Evolutionary conservation across 352 stramenopile genomes (phyloP), one percentile per base, ranked within the genome.

Genomic region (Pythium monospermum): DNA sequence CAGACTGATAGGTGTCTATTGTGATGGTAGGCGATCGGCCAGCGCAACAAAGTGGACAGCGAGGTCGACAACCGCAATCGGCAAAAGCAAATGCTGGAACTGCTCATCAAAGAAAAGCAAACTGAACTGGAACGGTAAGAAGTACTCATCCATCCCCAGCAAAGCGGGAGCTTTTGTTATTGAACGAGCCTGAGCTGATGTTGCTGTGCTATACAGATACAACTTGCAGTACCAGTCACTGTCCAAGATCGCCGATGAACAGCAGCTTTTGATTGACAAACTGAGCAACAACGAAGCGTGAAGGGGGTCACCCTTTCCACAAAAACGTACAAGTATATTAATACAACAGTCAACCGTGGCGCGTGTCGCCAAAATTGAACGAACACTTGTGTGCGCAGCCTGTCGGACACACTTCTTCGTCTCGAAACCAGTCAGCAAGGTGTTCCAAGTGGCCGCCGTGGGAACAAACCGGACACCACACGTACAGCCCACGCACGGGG

Each of bases 391-490:
- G 71, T 3, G 66, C 64, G 48, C 73, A 85, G 12, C 73, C 74
- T 6, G 74, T 78, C 4, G 74, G 74, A 40, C 74, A 85, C 19
- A 68, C 53, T 42, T 71, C 59, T 49, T 79, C 64, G 18, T 65
- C 61, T 3, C 59, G 41, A 57, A 85, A 86, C 75, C 75, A 86
- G 22, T 85, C 71, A 13, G 65, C 49, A 38, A 86, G 61, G 48
- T 85, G 73, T 23, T 94, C 68, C 18, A 96, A 51, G 48, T 96
- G 87, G 13, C 87, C 87, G 16, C 85, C 86, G 51, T 96, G 87
- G 2, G 85, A 87, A 53, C 87, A 96, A n/a, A 92, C 86, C 12
- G 87, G 85, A 46, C 87, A 96, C 87, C 87, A 96, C 4, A 95
- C 86, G 47, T 93, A 96, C 5, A 96, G 52, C 39, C 87, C 86